Conservation (phyloP, 2,329 filamentous ascomycete species). For the Xylaria arbuscula region DNA sequence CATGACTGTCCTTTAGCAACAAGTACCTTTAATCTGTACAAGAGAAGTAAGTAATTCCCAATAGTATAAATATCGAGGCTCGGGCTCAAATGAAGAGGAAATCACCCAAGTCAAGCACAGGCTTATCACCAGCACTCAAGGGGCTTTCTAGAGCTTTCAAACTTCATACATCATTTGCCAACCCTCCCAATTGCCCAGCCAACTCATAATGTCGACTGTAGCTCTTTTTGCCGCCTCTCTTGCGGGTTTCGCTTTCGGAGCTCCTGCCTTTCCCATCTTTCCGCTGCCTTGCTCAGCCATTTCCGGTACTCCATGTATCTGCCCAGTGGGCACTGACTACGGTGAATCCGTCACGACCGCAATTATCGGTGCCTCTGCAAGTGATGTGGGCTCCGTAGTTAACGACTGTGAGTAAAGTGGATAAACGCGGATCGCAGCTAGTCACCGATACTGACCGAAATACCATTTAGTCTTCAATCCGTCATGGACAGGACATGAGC, state of each 20-base stretch:
- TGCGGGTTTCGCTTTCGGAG: constrained; percentile 9
- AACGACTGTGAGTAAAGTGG: constrained; percentile 33
- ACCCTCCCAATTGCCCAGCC: neutral
- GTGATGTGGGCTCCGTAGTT: constrained; percentile 14
- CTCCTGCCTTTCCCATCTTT: neutral
- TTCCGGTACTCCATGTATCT: constrained; percentile 34
- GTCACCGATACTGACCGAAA: neutral
- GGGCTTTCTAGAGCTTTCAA: neutral
- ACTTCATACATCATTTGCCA: neutral
- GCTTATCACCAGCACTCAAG: neutral
- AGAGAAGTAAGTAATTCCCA: neutral
- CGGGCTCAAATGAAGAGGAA: neutral
- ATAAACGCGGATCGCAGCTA: neutral
- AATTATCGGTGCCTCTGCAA: constrained; percentile 28
- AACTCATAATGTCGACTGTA: constrained; percentile 19
- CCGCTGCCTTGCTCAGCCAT: constrained; percentile 27
- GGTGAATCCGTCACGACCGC: constrained; percentile 28
- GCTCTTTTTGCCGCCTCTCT: constrained; percentile 18
- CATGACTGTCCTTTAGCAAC: neutral
- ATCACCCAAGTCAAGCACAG: neutral
- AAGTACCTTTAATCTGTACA: neutral
- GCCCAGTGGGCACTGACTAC: constrained; percentile 29
- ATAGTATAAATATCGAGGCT: constrained; percentile 17
- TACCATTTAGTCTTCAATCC: constrained; percentile 22
- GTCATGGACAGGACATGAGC: constrained; percentile 17